Percentiles rank a stretch among this genome's conserved stretches.
Evolutionary conservation across 2,329 filamentous ascomycete species (phyloP).

Genomic region (Fusarium lateritium): DNA sequence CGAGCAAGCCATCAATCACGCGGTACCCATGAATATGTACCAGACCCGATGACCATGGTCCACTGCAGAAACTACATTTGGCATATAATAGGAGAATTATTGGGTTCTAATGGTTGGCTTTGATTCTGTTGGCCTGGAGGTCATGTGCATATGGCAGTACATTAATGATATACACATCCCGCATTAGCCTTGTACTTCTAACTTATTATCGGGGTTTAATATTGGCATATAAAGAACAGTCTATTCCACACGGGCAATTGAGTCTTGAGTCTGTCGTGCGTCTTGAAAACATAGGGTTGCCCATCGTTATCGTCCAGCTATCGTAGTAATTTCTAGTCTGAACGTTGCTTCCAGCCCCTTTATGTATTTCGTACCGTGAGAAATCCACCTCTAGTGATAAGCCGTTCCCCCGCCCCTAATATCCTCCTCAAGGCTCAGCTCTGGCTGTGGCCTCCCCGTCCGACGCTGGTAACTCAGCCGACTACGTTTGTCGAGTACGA

Average conservation of each 20-base stretch:
- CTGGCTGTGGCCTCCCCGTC: not conserved
- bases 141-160: conserved; percentile 1
- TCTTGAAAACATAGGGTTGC: not conserved
- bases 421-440: not conserved
- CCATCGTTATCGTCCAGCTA: too few relatives aligned
- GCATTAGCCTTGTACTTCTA: not conserved
- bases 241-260: too few relatives aligned
- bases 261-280: not conserved
- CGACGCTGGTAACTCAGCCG: not conserved
- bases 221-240: too few relatives aligned
- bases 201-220: too few relatives aligned
- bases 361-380: not conserved
- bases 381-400: not conserved
- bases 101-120: not conserved
- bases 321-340: too few relatives aligned
- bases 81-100: not conserved
- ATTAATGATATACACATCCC: conserved; percentile 14
- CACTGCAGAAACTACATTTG: conserved; percentile 1
- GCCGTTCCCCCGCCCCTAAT: not conserved
- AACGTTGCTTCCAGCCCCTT: not conserved
- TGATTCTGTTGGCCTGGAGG: not conserved
- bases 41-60: conserved; percentile 25
- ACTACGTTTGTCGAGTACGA: not conserved
- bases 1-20: conserved; percentile 31
- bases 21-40: conserved; percentile 26